These are phyloP conservation scores for Rhododendron ferrugineum DNA, from an alignment of 148 eudicot species.

Conservation along the genomic window DNA sequence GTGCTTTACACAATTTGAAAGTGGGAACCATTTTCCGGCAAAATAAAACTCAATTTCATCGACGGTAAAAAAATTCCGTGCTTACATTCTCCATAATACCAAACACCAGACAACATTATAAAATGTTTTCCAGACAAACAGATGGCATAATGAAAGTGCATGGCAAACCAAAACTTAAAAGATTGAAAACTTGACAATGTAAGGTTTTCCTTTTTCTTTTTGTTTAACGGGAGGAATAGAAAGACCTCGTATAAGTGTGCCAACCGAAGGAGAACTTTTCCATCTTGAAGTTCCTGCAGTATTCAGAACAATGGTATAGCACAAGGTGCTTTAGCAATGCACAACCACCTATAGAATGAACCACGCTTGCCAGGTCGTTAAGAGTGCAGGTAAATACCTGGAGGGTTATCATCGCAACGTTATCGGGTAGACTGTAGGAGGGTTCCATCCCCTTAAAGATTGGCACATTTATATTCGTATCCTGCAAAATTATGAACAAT, in stretches of 20 bases:
- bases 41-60: not conserved
- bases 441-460: constrained; percentile 66
- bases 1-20: not conserved
- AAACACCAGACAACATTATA: not conserved
- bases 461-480: constrained; percentile 40
- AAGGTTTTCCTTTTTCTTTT: not conserved
- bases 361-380: not conserved
- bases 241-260: constrained; percentile 93
- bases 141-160: not conserved
- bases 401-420: constrained; percentile 85
- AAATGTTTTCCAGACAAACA: not conserved
- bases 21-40: not conserved
- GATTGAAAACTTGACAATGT: not conserved
- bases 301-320: not conserved
- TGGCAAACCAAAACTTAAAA: not conserved
- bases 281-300: constrained; percentile 76
- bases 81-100: not conserved
- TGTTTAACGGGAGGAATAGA: constrained; percentile 1
- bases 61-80: not conserved
- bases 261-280: constrained; percentile 74
- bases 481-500: constrained; percentile 25
- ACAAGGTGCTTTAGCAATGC: not conserved
- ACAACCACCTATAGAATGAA: not conserved
- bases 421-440: constrained; percentile 77
- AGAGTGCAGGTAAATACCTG: constrained; percentile 42